Evolutionary conservation across 2,329 filamentous ascomycete species (phyloP), one percentile per base, ranked within the genome.

Genomic region (Penicillium sp.): DNA sequence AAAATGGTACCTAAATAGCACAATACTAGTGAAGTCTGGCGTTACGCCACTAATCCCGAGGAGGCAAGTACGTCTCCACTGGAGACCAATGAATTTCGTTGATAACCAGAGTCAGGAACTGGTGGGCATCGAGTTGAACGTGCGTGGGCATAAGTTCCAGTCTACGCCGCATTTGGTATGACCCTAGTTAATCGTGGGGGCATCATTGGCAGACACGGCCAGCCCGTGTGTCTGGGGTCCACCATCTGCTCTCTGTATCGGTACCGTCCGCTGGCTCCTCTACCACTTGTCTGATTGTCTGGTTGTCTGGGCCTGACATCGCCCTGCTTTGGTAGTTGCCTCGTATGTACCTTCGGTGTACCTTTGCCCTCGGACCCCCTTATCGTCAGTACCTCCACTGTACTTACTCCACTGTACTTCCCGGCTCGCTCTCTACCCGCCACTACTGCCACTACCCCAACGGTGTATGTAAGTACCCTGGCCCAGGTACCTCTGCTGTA

Each of bases 141-240:
- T 65, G 62, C 61, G 61, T 65, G 61, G 49, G 27, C 39, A 40
- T 59, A 63, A 63, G 45, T 60, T 59, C 60, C 27, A 31, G 40
- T 39, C 62, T 64, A 64, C 42, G 41, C 61, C 54, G 48, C 29
- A 55, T 64, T 54, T 32, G 52, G 62, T 54, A 64, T 54, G 48
- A 61, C 50, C 55, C 46, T 60, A 51, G 61, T 48, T 50, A 55
- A 55, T 57, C 52, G 47, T 47, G 41, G 16, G 42, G 21, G 13
- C 31, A 27, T 31, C n/a, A 54, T 56, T 54, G 54, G 46, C n/a
- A n/a, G 21, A 18, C 5, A 53, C 13, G 13, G 6, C 23, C 23
- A 39, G 45, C 45, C 45, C 50, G 50, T 56, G 54, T 53, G 37
- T 48, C 34, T 34, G 29, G 29, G 42, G 37, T 18, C 47, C 52